A percentile compares a stretch with the other conserved stretches of the same genome.
These are phyloP conservation scores for Xylariaceae sp. DNA, from an alignment of 2,329 filamentous ascomycete genomes.

Conservation along the genomic window DNA sequence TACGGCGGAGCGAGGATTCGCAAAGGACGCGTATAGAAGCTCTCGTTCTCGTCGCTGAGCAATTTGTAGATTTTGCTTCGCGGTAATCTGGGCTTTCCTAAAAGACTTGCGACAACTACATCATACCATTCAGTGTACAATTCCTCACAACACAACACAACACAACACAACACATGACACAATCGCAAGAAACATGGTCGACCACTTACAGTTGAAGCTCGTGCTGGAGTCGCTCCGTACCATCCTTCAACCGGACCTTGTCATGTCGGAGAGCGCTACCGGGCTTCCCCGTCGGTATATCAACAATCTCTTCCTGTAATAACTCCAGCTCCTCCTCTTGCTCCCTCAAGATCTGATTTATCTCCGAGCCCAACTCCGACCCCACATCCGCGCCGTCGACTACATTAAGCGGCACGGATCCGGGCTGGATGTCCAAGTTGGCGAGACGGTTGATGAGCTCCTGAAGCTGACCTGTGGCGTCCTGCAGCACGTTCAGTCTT, in stretches of 20 bases:
- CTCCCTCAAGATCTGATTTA: constrained; percentile 69
- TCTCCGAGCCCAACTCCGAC: constrained; percentile 72
- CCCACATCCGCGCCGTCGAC: constrained; percentile 51
- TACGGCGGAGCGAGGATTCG: constrained; percentile 37
- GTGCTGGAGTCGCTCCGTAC: constrained; percentile 58
- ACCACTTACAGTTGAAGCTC: constrained; percentile 62
- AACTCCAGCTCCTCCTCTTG: constrained; percentile 81
- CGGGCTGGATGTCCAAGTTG: constrained; percentile 53
- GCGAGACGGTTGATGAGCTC: constrained; percentile 56
- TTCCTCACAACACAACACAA: background rate
- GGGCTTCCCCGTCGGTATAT: constrained; percentile 49
- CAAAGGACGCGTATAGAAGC: constrained; percentile 63
- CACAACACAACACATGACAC: background rate
- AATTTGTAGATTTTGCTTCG: constrained; percentile 66
- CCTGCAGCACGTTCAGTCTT: constrained; percentile 55
- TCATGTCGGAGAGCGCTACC: constrained; percentile 55
- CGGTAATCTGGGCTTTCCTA: constrained; percentile 73
- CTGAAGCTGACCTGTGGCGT: constrained; percentile 52
- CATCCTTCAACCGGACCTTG: constrained; percentile 59
- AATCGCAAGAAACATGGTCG: background rate
- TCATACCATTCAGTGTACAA: constrained; percentile 1
- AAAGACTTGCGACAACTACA: constrained; percentile 58
- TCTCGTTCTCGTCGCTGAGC: constrained; percentile 73
- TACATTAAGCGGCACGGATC: constrained; percentile 47
- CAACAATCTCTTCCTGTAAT: constrained; percentile 70